Base-by-base conservation (phyloP, 352 stramenopile genomes). In the Globisporangium emineosum region DNA sequence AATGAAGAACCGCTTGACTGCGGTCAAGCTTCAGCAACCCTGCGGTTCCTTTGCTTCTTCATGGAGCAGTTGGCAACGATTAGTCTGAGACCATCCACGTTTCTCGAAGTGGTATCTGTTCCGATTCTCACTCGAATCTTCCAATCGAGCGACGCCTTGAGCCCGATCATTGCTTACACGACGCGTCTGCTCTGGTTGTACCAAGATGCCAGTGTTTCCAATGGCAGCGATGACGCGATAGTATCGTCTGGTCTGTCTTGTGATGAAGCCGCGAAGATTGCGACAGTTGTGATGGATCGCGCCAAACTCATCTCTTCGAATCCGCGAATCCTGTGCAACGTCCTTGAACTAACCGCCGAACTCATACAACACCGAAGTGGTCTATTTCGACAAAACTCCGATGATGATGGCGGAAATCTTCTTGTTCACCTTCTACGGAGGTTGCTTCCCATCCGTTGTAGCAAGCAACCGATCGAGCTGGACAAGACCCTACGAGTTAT, bases 31-130 rank as follows among this genome's bases (percentile, higher is more conserved):
- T 2, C 23, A 4, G 33, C n/a, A 12, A 33, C 23, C 10, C n/a
- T 64, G 35, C 43, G 37, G 12, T 64, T 68, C 19, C 27, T 68
- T 3, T 68, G 63, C 15, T 47, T 64, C n/a, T 61, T 61, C 15
- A 35, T 33, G 30, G 61, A 66, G 42, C 61, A 66, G 43, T 33
- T 60, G 15, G 25, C 32, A 35, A 4, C n/a, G 35, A 56, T 25
- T 5, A 13, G 13, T 0, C 27, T 42, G 40, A 23, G 15, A 27
- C 8, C 25, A 23, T 25, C 30, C 17, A 5, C 13, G 9, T 40
- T 64, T 37, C 2, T 51, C 5, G 25, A 56, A 37, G 29, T 23
- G n/a, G 0, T 63, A 5, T 51, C 53, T 17, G 23, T 63, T 13
- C 21, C 17, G 19, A 56, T 19, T 1, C 30, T 68, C 54, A 40